These are phyloP conservation scores for Luffa acutangula DNA, from an alignment of 306 rosid genomes.

Conservation along the genomic window DNA sequence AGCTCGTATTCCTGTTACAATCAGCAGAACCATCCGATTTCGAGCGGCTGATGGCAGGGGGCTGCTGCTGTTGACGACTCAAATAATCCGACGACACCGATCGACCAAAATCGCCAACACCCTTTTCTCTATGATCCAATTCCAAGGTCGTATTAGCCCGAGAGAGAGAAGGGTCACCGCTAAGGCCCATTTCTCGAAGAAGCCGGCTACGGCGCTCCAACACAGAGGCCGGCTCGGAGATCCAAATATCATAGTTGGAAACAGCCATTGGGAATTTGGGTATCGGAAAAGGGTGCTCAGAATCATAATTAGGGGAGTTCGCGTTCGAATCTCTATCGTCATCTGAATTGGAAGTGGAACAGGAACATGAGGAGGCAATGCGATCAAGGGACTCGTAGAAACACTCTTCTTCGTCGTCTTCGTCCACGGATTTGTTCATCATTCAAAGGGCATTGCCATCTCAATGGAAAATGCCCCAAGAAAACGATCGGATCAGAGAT, in stretches of 20 bases:
- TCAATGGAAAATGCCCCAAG: conserved; percentile 42
- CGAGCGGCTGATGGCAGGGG: conserved; percentile 33
- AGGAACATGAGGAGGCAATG: conserved; percentile 70
- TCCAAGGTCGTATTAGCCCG: conserved; percentile 23
- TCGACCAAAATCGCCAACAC: conserved; percentile 28
- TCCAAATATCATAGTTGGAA: conserved; percentile 77
- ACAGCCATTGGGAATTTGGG: conserved; percentile 51
- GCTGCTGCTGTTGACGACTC: conserved; percentile 17
- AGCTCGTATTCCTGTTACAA: background rate
- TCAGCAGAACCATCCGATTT: conserved; percentile 44
- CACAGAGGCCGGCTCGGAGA: conserved; percentile 83
- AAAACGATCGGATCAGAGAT: conserved; percentile 9
- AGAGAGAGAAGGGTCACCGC: conserved; percentile 45
- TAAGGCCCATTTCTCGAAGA: conserved; percentile 65
- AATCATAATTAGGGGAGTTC: conserved; percentile 37
- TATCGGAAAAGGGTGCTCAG: conserved; percentile 22
- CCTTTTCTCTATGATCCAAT: conserved; percentile 12
- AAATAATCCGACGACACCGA: conserved; percentile 40
- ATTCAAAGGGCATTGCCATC: conserved; percentile 76
- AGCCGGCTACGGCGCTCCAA: conserved; percentile 79
- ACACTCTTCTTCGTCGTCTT: conserved; percentile 47
- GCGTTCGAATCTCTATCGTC: conserved; percentile 21
- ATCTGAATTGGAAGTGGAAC: conserved; percentile 71
- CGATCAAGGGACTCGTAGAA: conserved; percentile 94
- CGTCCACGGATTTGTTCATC: conserved; percentile 56